Evolutionary conservation across 108 stramenopile species (phyloP), one percentile per base, ranked within the genome.

Genomic region (Pinguiococcus pyrenoidosus): DNA sequence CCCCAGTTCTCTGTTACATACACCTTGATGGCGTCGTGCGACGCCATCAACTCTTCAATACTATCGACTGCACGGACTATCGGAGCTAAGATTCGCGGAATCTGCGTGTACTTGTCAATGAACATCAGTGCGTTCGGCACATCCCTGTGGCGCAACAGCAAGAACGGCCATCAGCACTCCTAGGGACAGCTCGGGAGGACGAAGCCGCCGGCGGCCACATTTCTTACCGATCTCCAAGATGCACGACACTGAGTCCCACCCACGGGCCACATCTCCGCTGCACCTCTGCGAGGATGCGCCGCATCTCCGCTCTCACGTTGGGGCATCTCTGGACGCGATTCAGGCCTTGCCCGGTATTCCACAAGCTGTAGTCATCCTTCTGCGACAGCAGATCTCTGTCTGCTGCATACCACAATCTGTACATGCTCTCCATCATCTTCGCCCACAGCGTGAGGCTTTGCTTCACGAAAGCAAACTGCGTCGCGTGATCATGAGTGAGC

Each of bases 71-170:
- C 76, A 25, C 64, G 47, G 2, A 42, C 77, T 10, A 87, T 66
- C 5, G 85, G 85, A 3, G 41, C 50, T 1, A 87, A 52, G 40
- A 87, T 79, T 16, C 83, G 63, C 20, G 85, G 85, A 25, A 87
- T 78, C 54, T 85, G 81, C 10, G 85, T 83, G 61, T 87, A 87
- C 64, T 87, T 87, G 71, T 87, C 85, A 55, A 87, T 87, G 62
- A 87, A 87, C 17, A 82, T 58, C 20, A 87, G 60, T 9, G 85
- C 85, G 54, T 87, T 87, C 33, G 85, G 85, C 26, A 87, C 85
- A 66, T 87, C 82, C 18, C 82, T 76, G 60, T 69, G 65, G 17
- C 63, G 10, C 34, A 35, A 12, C 12, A 12, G 34, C 10, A 10
- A 35, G 10, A n/a, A n/a, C n/a, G n/a, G n/a, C n/a, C n/a, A n/a